These are phyloP conservation scores for Quercus dentata DNA, from an alignment of 306 rosid genomes.

Conservation along the genomic window DNA sequence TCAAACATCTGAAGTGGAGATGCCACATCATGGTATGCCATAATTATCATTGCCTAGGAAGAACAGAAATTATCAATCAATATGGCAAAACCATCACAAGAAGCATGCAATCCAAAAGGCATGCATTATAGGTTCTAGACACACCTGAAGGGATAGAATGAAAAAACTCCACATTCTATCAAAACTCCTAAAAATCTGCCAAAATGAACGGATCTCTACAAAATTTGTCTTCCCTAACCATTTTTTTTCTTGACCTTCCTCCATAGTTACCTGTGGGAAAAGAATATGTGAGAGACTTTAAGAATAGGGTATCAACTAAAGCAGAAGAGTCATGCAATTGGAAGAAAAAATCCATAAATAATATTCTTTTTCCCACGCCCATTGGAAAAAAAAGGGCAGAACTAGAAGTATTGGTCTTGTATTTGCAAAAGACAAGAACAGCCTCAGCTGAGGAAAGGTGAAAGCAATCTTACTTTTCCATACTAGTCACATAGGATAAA, in stretches of 20 bases:
- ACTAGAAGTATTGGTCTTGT: background rate
- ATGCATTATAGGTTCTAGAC: conserved; percentile 19
- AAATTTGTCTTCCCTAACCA: conserved; percentile 96
- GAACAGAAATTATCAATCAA: conserved; percentile 25
- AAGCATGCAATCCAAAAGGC: conserved; percentile 10
- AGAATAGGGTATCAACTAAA: background rate
- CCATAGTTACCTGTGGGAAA: conserved; percentile 33
- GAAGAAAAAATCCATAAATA: background rate
- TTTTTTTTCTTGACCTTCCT: conserved; percentile 32
- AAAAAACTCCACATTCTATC: conserved; percentile 94
- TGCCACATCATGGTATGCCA: conserved; percentile 93
- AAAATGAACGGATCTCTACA: conserved; percentile 89
- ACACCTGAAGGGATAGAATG: conserved; percentile 82
- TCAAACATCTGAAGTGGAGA: conserved; percentile 91
- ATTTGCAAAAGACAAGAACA: background rate
- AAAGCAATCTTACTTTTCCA: background rate
- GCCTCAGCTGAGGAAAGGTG: background rate
- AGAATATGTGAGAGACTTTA: conserved; percentile 16
- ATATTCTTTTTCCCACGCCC: background rate
- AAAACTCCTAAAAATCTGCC: conserved; percentile 93
- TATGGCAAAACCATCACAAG: conserved; percentile 15
- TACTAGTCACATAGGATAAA: background rate
- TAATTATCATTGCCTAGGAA: conserved; percentile 81
- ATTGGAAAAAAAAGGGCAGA: background rate
- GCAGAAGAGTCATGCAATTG: background rate